Evolutionary conservation across 352 stramenopile genomes (phyloP), one percentile per base, ranked within the genome.

Genomic region (Phytophthora aleatoria): DNA sequence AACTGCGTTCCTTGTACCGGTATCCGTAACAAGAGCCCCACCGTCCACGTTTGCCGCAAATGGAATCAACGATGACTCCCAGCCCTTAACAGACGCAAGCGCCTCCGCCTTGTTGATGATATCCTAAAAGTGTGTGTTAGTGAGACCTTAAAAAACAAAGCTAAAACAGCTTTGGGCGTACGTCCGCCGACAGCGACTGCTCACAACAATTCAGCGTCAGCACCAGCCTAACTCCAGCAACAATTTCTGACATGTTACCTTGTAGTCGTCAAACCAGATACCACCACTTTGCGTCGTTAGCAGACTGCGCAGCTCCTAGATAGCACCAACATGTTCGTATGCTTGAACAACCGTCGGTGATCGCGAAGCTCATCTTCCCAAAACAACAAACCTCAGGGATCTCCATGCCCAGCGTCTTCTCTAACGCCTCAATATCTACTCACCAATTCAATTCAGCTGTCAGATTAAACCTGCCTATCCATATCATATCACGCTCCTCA

Each of bases 251-350:
- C 6, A 3, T 27, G 35, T 10, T 45, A 83, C 78, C 72, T 87
- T 89, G 72, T 87, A 95, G 49, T 92, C 85, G 43, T 95, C 84
- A 30, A 95, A 95, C 82, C 82, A 95, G 28, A 95, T 78, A 5
- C 85, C 85, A 2, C 87, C 82, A 30, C 85, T 93, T 44, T 94
- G 87, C 51, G 89, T 90, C 41, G 74, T 79, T 13, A 94, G 31
- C 28, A 95, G 57, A 38, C 72, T 85, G n/a, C 76, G 80, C 15
- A 94, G 50, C 20, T 80, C 71, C 81, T 92, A 61, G 9, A 50
- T 7, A 27, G 49, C 12, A 35, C 9, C 27, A 16, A 50, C 1
- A 43, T 42, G 3, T 33, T 44, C 2, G 41, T 24, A 41, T 12
- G 11, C 13, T 16, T 50, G 12, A 43, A 5, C 26, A 45, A 31